These are phyloP conservation scores for Suhomyces bribrorum DNA, from an alignment of 1,139 yeast species.

Conservation along the genomic window DNA sequence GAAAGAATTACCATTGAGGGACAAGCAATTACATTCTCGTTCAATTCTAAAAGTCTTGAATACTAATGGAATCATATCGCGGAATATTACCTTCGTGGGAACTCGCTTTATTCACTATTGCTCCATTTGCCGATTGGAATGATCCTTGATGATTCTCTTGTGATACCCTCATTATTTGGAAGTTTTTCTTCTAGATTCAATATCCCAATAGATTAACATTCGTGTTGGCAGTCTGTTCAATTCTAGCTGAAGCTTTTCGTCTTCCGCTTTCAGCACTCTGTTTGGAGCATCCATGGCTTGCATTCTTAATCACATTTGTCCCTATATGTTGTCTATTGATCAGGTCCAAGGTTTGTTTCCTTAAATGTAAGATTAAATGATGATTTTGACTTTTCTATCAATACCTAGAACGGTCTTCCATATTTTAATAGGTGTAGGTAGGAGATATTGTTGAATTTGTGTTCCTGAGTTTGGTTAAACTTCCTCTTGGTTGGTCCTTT, in stretches of 20 bases:
- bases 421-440: constrained; percentile 27
- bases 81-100: constrained; percentile 23
- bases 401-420: constrained; percentile 19
- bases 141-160: constrained; percentile 32
- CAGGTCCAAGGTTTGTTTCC: constrained; percentile 18
- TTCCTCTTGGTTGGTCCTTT: constrained; percentile 35
- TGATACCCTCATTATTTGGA: constrained; percentile 26
- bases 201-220: constrained; percentile 28
- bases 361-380: constrained; percentile 16
- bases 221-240: constrained; percentile 19
- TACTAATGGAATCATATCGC: constrained; percentile 25
- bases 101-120: constrained; percentile 19
- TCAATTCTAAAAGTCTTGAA: constrained; percentile 26
- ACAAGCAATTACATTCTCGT: too few relatives aligned
- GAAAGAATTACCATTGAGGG: too few relatives aligned
- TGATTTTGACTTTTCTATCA: constrained; percentile 15
- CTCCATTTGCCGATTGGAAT: constrained; percentile 28
- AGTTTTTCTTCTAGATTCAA: constrained; percentile 21
- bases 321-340: constrained; percentile 28
- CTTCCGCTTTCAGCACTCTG: constrained; percentile 30
- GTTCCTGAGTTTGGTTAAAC: constrained; percentile 32
- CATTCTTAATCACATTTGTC: constrained; percentile 27
- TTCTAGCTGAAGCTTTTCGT: constrained; percentile 28
- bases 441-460: constrained; percentile 30
- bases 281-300: constrained; percentile 35